Percentiles rank a stretch among this genome's conserved stretches.
These are phyloP conservation scores for Raphanus raphanistrum DNA, from an alignment of 345 rosid species.

Conservation along the genomic window DNA sequence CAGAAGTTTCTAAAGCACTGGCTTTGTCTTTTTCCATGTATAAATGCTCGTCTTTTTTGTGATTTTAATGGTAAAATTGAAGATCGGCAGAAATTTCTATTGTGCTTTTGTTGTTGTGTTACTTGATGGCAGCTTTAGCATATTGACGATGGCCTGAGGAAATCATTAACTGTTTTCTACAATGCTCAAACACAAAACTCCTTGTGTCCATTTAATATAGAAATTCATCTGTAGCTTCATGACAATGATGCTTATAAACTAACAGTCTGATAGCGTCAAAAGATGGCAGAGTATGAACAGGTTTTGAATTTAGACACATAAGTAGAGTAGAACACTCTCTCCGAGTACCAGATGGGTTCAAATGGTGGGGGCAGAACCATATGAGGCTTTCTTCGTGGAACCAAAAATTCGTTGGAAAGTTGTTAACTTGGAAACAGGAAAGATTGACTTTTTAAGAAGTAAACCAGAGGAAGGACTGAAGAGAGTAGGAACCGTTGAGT, in stretches of 20 bases:
- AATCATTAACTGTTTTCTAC: not conserved
- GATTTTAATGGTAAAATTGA: not conserved
- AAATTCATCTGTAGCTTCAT: not conserved
- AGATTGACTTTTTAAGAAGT: conserved; percentile 41
- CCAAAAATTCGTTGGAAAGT: conserved; percentile 28
- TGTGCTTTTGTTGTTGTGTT: not conserved
- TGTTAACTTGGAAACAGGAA: conserved; percentile 34
- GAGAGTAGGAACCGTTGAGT: conserved; percentile 21
- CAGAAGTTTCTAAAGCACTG: not conserved
- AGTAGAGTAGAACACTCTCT: conserved; percentile 7
- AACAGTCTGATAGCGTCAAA: conserved; percentile 12
- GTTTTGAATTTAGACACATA: conserved; percentile 22
- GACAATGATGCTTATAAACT: not conserved
- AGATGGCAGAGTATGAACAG: conserved; percentile 49
- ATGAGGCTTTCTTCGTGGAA: conserved; percentile 25
- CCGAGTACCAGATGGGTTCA: conserved; percentile 27
- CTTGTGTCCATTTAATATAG: not conserved
- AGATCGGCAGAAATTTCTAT: not conserved
- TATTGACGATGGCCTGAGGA: not conserved
- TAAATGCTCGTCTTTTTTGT: conserved; percentile 8
- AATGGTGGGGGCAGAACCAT: conserved; percentile 38
- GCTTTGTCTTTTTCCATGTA: not conserved
- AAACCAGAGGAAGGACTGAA: conserved; percentile 15
- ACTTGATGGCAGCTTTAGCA: not conserved
- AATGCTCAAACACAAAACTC: not conserved